Evolutionary conservation across 345 rosid species (phyloP).

Genomic region (Zanthoxylum bungeanum): DNA sequence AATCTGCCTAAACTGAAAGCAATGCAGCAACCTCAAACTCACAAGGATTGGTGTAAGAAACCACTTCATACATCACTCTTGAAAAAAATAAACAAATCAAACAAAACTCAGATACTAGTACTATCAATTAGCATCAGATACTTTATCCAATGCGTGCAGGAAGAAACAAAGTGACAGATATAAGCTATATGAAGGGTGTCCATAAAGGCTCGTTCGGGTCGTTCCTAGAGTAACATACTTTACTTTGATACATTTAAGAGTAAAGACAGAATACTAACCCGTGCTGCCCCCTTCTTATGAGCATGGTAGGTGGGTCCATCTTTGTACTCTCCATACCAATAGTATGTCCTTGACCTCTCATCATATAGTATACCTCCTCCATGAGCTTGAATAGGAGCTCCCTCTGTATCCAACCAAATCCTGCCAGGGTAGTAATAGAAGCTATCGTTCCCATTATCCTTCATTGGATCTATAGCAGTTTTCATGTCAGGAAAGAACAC

Average conservation of each 20-base stretch:
- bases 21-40: neutral
- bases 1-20: neutral
- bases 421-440: conserved; percentile 63
- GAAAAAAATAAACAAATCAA: no score
- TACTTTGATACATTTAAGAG: conserved; percentile 11
- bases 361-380: conserved; percentile 85
- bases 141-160: conserved; percentile 1
- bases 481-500: conserved; percentile 72
- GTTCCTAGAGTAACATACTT: neutral
- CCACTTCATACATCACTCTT: no score
- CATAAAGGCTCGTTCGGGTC: neutral
- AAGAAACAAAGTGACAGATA: neutral
- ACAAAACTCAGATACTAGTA: neutral
- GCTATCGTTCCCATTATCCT: conserved; percentile 49
- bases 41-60: no score
- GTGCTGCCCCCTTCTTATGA: conserved; percentile 71
- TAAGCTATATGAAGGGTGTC: neutral
- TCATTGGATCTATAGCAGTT: conserved; percentile 59
- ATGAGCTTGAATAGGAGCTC: conserved; percentile 92
- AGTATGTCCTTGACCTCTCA: conserved; percentile 53
- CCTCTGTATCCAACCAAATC: conserved; percentile 89
- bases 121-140: conserved; percentile 10
- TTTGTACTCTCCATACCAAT: conserved; percentile 94
- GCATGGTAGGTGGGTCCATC: conserved; percentile 88
- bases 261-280: conserved; percentile 55